Evolutionary conservation across 352 stramenopile genomes (phyloP).

Genomic region (Phytophthora syringae): DNA sequence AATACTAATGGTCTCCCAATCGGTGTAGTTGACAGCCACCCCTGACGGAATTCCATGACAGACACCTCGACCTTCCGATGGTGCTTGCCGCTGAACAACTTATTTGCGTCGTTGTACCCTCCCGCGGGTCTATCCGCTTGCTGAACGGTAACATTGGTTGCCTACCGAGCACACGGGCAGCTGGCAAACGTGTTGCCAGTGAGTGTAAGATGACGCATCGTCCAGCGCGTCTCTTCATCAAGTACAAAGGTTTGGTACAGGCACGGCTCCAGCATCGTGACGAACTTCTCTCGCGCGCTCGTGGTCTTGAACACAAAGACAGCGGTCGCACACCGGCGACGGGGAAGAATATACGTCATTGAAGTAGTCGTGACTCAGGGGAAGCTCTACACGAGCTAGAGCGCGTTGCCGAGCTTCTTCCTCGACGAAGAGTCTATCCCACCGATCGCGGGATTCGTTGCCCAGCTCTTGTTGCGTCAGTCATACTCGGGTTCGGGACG

Average conservation of each 20-base stretch:
- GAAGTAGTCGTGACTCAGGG: background rate
- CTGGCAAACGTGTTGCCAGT: slow-evolving; percentile 7
- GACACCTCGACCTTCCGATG: too few species aligned
- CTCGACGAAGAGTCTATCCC: background rate
- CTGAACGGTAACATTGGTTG: slow-evolving; percentile 13
- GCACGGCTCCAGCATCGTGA: slow-evolving; percentile 2
- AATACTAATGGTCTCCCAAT: too few species aligned
- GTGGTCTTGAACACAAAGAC: background rate
- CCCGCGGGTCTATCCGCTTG: background rate
- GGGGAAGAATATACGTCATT: background rate
- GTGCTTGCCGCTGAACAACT: too few species aligned
- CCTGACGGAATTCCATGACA: too few species aligned
- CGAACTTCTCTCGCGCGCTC: slow-evolving; percentile 2
- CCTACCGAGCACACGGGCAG: slow-evolving; percentile 4
- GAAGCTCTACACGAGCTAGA: background rate
- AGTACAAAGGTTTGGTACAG: slow-evolving; percentile 6
- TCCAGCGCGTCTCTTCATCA: background rate
- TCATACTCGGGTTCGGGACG: background rate
- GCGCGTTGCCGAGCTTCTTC: background rate
- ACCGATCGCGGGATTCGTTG: background rate
- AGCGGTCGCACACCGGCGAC: background rate
- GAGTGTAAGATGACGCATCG: background rate
- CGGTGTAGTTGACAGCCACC: too few species aligned
- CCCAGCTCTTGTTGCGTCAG: background rate
- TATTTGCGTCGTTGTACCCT: too few species aligned